Percentiles rank a stretch among this genome's conserved stretches.
phyloP scores from a whole-genome alignment of 2,329 filamentous ascomycete genomes.

The Epichloe gansuensis region DNA sequence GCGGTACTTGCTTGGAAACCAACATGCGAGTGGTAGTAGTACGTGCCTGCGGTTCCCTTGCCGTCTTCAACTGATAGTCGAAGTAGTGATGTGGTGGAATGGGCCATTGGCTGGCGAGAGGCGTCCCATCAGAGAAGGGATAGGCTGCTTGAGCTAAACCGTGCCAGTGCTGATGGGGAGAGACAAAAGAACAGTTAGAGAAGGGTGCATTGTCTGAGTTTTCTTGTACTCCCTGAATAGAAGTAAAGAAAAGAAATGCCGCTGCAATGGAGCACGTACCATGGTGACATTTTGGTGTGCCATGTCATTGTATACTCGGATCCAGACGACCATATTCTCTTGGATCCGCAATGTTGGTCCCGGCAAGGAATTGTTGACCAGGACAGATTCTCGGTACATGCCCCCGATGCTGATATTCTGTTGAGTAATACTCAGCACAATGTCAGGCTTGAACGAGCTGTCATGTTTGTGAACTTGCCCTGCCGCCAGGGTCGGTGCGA shows the following conservation, averaged over 20 bases:
- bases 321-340: conserved; percentile 37
- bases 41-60: conserved; percentile 46
- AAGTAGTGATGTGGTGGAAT: conserved; percentile 51
- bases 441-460: conserved; percentile 26
- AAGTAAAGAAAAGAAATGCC: too few species aligned
- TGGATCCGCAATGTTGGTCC: conserved; percentile 35
- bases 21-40: conserved; percentile 58
- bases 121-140: conserved; percentile 54
- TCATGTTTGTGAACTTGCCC: conserved; percentile 12
- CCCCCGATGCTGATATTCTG: conserved; percentile 20
- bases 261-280: conserved; percentile 19
- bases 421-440: conserved; percentile 32
- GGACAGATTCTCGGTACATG: conserved; percentile 11
- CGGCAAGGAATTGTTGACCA: conserved; percentile 41
- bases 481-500: background rate
- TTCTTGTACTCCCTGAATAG: background rate
- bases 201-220: background rate
- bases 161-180: conserved; percentile 47
- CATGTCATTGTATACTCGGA: conserved; percentile 48
- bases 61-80: conserved; percentile 51
- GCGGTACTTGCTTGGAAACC: conserved; percentile 38
- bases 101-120: conserved; percentile 51
- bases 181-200: too few species aligned
- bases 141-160: conserved; percentile 43
- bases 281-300: conserved; percentile 42